phyloP scores from a whole-genome alignment of 805 yeast species.

The Metschnikowia hibisci region DNA sequence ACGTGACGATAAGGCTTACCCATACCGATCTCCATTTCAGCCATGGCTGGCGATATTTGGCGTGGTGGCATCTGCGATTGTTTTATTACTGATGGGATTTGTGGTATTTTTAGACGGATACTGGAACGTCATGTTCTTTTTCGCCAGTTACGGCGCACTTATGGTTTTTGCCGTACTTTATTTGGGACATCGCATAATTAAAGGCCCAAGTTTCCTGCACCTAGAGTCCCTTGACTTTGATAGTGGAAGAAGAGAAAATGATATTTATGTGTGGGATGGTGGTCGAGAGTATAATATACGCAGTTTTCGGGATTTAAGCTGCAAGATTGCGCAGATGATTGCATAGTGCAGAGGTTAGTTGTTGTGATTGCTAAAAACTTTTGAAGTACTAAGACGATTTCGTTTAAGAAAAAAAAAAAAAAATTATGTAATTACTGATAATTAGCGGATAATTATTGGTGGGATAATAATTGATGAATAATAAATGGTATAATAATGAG shows the following conservation, averaged over 20 bases:
- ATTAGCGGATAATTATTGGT: too few species aligned
- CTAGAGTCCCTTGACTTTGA: slow-evolving; percentile 77
- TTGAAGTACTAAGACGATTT: too few species aligned
- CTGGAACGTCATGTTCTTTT: slow-evolving; percentile 61
- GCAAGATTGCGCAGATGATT: slow-evolving; percentile 31
- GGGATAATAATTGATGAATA: too few species aligned
- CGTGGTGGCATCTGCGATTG: slow-evolving; percentile 46
- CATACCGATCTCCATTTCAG: slow-evolving; percentile 66
- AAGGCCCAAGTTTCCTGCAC: slow-evolving; percentile 62
- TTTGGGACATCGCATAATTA: slow-evolving; percentile 51
- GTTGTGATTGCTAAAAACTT: too few species aligned
- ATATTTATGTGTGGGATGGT: slow-evolving; percentile 77
- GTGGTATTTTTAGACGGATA: slow-evolving; percentile 52
- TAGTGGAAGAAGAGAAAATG: slow-evolving; percentile 80
- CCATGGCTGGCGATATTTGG: slow-evolving; percentile 68
- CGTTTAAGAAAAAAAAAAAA: too few species aligned
- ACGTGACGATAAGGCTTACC: slow-evolving; percentile 60
- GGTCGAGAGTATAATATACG: slow-evolving; percentile 43
- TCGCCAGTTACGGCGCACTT: slow-evolving; percentile 62
- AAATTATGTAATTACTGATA: too few species aligned
- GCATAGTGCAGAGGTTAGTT: slow-evolving; percentile 29
- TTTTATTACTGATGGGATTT: slow-evolving; percentile 58
- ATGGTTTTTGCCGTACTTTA: slow-evolving; percentile 51
- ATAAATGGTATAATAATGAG: too few species aligned
- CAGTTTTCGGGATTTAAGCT: slow-evolving; percentile 30